These are phyloP conservation scores for Pestalotiopsis fici DNA, from an alignment of 2,329 filamentous ascomycete genomes.

Conservation along the genomic window DNA sequence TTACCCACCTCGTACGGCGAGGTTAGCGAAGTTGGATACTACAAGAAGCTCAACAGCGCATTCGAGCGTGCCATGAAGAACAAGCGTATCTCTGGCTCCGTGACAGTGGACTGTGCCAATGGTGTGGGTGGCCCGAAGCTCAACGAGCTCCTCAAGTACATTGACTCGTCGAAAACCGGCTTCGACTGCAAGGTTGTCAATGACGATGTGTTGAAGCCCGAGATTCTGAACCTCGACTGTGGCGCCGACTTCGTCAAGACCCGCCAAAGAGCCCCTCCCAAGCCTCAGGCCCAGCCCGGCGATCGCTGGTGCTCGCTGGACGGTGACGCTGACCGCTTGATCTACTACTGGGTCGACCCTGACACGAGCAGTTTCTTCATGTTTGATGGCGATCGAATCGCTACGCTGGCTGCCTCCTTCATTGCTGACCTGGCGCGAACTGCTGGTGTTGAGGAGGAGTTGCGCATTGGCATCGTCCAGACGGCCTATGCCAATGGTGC, in stretches of 20 bases:
- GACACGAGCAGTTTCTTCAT: constrained; percentile 79
- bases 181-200: constrained; percentile 88
- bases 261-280: constrained; percentile 85
- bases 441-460: constrained; percentile 74
- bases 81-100: constrained; percentile 69
- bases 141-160: constrained; percentile 78
- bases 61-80: constrained; percentile 83
- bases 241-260: constrained; percentile 98
- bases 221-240: constrained; percentile 88
- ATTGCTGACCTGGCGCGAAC: constrained; percentile 84
- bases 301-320: constrained; percentile 89
- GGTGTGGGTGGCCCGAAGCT: constrained; percentile 94
- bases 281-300: constrained; percentile 73
- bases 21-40: constrained; percentile 89
- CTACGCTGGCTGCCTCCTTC: constrained; percentile 90
- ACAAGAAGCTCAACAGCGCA: constrained; percentile 84
- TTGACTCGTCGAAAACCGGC: constrained; percentile 69
- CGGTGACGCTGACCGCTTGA: constrained; percentile 91
- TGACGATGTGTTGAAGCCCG: constrained; percentile 87
- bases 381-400: constrained; percentile 94
- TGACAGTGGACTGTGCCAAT: constrained; percentile 94
- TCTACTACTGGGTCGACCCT: constrained; percentile 90
- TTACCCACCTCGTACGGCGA: constrained; percentile 87
- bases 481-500: constrained; percentile 98
- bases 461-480: constrained; percentile 93